Evolutionary conservation across 2,329 filamentous ascomycete genomes (phyloP).

Genomic region (Paecilomyces formosus): DNA sequence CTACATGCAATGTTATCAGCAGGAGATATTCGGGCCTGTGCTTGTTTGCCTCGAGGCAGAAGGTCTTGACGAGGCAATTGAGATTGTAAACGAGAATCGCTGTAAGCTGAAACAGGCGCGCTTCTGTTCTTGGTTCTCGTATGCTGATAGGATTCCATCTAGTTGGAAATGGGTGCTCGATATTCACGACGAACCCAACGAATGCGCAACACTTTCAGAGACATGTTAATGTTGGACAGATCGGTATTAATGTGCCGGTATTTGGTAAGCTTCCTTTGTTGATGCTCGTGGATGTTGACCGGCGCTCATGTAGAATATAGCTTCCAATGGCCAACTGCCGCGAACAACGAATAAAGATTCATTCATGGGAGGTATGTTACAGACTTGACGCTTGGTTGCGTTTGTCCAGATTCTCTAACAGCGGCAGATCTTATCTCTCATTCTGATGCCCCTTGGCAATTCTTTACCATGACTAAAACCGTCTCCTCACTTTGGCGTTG

Average conservation of each 20-base stretch:
- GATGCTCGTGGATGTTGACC: neutral
- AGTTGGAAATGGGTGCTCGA: slow-evolving; percentile 29
- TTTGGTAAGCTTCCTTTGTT: slow-evolving; percentile 11
- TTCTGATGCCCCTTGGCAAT: neutral
- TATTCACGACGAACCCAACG: slow-evolving; percentile 26
- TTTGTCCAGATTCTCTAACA: neutral
- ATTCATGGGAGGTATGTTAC: neutral
- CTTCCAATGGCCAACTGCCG: neutral
- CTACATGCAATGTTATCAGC: slow-evolving; percentile 59
- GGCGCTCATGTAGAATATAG: neutral
- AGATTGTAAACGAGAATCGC: slow-evolving; percentile 12
- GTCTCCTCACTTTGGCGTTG: neutral
- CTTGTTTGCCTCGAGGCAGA: slow-evolving; percentile 55
- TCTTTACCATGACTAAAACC: neutral
- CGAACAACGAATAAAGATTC: neutral
- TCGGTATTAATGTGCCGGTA: slow-evolving; percentile 22
- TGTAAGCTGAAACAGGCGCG: neutral
- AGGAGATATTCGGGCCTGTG: slow-evolving; percentile 62
- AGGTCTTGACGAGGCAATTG: slow-evolving; percentile 56
- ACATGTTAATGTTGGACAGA: slow-evolving; percentile 20
- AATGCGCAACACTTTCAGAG: slow-evolving; percentile 25
- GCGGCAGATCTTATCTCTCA: neutral
- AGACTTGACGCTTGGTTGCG: neutral
- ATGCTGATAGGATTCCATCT: slow-evolving; percentile 2
- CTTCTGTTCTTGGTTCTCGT: neutral